A percentile compares a stretch with the other conserved stretches of the same genome.
These are phyloP conservation scores for Leccinum disarticulatum DNA, from an alignment of 768 basidiomycete species.

Conservation along the genomic window DNA sequence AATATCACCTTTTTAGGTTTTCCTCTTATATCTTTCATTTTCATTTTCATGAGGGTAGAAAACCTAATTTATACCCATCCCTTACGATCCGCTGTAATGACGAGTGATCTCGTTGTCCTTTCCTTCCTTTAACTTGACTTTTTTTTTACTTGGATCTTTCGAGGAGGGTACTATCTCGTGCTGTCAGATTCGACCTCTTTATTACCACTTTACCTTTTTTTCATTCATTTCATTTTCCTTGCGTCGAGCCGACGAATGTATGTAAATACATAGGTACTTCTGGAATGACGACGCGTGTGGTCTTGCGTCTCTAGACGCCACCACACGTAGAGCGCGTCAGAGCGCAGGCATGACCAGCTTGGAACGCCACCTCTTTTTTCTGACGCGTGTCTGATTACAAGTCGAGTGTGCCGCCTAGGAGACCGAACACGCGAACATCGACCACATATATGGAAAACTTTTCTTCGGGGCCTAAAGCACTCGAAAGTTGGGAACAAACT, in stretches of 20 bases:
- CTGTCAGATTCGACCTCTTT: not conserved
- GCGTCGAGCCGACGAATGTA: slow-evolving; percentile 11
- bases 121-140: not conserved
- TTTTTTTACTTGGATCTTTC: not conserved
- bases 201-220: not conserved
- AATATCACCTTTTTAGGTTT: not conserved
- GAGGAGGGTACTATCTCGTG: slow-evolving; percentile 6
- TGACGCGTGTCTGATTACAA: not conserved
- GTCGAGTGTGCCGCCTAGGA: too few species aligned
- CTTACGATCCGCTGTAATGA: slow-evolving; percentile 24
- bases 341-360: not conserved
- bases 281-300: slow-evolving; percentile 6
- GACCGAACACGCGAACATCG: too few species aligned
- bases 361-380: not conserved
- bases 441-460: not conserved
- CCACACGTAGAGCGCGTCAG: not conserved
- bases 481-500: not conserved
- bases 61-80: slow-evolving; percentile 25
- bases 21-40: slow-evolving; percentile 6
- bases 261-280: slow-evolving; percentile 11
- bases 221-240: not conserved
- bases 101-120: slow-evolving; percentile 8
- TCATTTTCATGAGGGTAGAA: slow-evolving; percentile 20
- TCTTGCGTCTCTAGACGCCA: not conserved
- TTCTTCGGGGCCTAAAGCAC: not conserved